Conservation (phyloP, 805 yeast species). For the Candida takata region DNA sequence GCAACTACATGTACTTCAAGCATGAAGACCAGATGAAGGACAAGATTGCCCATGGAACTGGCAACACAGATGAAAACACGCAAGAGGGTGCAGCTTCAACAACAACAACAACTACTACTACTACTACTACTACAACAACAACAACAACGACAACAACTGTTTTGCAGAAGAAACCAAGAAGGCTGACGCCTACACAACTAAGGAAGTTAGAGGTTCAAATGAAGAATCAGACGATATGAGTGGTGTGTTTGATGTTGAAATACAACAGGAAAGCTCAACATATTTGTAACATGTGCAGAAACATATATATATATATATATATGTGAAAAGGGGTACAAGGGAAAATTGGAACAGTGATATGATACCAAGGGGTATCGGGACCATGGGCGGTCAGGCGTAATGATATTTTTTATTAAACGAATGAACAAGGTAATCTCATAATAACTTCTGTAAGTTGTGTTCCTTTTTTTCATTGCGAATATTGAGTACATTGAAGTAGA, state of each 20-base stretch:
- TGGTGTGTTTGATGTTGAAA: neutral
- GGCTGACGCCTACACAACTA: conserved; percentile 24
- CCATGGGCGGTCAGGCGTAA: no score
- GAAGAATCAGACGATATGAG: neutral
- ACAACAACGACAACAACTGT: no score
- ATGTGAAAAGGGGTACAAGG: no score
- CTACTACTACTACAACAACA: neutral
- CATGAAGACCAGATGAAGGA: conserved; percentile 30
- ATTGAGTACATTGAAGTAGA: no score
- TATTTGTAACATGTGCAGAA: no score
- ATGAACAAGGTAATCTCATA: no score
- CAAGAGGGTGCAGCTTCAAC: neutral
- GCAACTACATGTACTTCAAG: conserved; percentile 37
- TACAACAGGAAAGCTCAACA: neutral
- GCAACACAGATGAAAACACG: neutral
- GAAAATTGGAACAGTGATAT: no score
- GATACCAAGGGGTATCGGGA: no score
- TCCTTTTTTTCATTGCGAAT: no score
- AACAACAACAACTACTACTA: neutral
- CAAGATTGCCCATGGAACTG: conserved; percentile 27
- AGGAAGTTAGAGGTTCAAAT: conserved; percentile 13
- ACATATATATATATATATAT: no score
- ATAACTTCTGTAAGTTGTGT: no score
- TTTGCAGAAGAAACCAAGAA: conserved; percentile 12
- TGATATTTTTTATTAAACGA: no score